Evolutionary conservation across 1,284 basidiomycete genomes (phyloP), one percentile per base, ranked within the genome.

Genomic region (Somion occarium): DNA sequence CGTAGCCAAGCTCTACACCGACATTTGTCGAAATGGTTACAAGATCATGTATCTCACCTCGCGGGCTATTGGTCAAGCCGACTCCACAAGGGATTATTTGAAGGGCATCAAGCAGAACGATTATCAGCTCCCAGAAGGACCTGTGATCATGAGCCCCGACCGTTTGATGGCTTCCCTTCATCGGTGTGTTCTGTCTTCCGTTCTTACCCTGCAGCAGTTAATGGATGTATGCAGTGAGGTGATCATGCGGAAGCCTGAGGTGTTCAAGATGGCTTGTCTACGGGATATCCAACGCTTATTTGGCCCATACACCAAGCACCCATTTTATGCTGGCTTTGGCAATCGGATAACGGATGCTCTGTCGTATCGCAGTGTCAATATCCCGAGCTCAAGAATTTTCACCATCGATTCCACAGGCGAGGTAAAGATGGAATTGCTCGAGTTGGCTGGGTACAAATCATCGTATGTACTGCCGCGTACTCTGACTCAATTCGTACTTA

Each of bases 191-290:
- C 3, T 19, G 30, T 51, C 9, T 25, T 18, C 11, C 47, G 43
- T 49, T 37, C 18, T 49, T 19, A 18, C 38, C 20, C 11, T 38
- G 22, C 5, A 23, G 20, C 20, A 34, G 18, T 37, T 37, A 19
- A 19, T 20, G 12, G 22, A 30, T 20, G 15, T 23, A 5, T 43
- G 42, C 30, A 93, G 93, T 2, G 94, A 98, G 70, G 94, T 98
- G n/a, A 95, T 98, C 62, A 89, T 97, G 86, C 86, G 95, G 37
- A 98, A 99, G 71, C 97, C 97, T 0, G 97, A 99, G 66, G 83
- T 99, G 25, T 99, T 99, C 81, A 99, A 99, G 76, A 99, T 99
- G 97, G 96, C 97, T 2, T 98, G 95, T 70, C 72, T 99, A 57
- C 80, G 95, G 37, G 97, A 99, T 69, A 98, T 99, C 52, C 93